Base-by-base conservation (phyloP, 2,329 filamentous ascomycete genomes). In the Colletotrichum ledebouriae region DNA sequence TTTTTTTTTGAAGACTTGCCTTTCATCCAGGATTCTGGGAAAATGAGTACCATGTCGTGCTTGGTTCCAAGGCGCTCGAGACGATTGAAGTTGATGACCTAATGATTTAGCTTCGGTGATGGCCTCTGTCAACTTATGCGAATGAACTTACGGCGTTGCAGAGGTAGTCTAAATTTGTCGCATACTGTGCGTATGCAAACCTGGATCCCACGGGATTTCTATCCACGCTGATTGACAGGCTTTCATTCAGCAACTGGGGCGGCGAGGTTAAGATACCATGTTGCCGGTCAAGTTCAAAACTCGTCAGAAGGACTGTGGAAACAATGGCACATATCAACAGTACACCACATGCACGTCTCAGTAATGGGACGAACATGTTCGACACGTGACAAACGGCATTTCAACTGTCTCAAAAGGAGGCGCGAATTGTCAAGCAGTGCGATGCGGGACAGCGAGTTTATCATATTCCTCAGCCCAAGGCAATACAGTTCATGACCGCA, bases 101-200 rank as follows among this genome's bases (percentile, higher is more conserved):
- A 6, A 11, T 7, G 12, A 7, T 29, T 7, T 15, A 6, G 13
- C 9, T 12, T 41, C 22, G 20, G 34, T 20, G 49, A 7, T 20
- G 17, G 10, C n/a, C 44, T 37, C 10, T 25, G 12, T 13, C 11
- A 22, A 15, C 15, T 7, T n/a, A 62, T 25, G 33, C n/a, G n/a
- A 39, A 15, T 12, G 25, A 17, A 49, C 57, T 25, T 61, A 69
- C 67, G 0, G 83, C 81, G 72, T 85, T 85, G 71, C 84, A 86
- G 2, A 86, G 75, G 63, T 85, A 84, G 1, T 80, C 78, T 34
- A 77, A 74, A n/a, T 80, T 76, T 1, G 84, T 86, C 20, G 81
- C 84, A 74, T 86, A 86, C 72, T 84, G 82, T 1, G 80, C 79
- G 67, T 86, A 85, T 1, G 84, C 84, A 59, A 80, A 85, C 55